These are phyloP conservation scores for Cyberlindnera maritima DNA, from an alignment of 805 yeast species.

Conservation along the genomic window DNA sequence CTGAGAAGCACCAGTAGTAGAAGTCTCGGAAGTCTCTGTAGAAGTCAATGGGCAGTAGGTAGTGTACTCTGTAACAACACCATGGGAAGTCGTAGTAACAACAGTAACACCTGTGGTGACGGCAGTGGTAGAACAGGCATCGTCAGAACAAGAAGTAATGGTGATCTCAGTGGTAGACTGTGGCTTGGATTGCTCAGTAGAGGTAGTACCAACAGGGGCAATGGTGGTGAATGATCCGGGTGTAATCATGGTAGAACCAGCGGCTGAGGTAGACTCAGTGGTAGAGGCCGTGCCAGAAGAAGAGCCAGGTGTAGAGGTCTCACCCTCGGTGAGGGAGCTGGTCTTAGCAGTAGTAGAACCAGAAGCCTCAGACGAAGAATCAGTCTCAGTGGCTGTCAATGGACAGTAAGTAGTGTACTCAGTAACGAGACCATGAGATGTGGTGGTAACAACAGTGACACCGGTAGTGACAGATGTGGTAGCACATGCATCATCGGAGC, in stretches of 20 bases:
- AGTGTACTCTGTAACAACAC: slow-evolving; percentile 22
- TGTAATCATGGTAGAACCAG: neutral
- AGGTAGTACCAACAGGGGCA: neutral
- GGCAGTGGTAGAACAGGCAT: slow-evolving; percentile 26
- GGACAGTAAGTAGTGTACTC: slow-evolving; percentile 28
- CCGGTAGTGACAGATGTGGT: slow-evolving; percentile 17
- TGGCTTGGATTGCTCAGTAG: neutral
- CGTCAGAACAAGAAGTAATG: slow-evolving; percentile 20
- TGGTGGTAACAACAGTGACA: slow-evolving; percentile 32
- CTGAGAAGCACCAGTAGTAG: neutral
- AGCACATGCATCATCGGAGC: slow-evolving; percentile 16
- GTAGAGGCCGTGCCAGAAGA: neutral
- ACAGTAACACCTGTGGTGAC: slow-evolving; percentile 27
- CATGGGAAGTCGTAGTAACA: slow-evolving; percentile 26
- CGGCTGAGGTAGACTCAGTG: neutral
- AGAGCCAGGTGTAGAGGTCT: too few relatives aligned
- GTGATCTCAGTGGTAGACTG: slow-evolving; percentile 18
- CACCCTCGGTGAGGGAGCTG: too few relatives aligned
- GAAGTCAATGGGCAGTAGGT: neutral
- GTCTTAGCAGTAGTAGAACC: neutral
- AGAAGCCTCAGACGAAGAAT: neutral
- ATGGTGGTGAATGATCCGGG: neutral
- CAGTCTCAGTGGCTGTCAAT: slow-evolving; percentile 6
- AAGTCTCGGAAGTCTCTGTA: neutral
- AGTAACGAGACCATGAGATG: slow-evolving; percentile 29